Evolutionary conservation across 805 yeast genomes (phyloP).

Genomic region (Yarrowia sp.): DNA sequence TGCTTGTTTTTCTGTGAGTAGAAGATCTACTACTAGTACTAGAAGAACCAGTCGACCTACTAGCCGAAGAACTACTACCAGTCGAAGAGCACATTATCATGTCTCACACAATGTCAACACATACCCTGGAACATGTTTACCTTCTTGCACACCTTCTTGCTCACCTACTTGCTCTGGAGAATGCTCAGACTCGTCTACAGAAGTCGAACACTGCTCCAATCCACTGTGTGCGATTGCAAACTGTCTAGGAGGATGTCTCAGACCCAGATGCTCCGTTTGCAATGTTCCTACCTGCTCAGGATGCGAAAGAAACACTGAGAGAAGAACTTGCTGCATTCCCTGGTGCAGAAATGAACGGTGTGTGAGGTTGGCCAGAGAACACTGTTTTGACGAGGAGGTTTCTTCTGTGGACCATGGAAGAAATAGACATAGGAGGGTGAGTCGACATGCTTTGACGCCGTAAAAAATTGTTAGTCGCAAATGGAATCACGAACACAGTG

Average conservation of each 20-base stretch:
- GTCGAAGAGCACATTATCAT: too few species aligned
- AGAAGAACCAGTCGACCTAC: neutral
- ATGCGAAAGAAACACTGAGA: too few species aligned
- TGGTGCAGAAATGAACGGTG: conserved; percentile 13
- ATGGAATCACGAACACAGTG: neutral
- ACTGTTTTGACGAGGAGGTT: neutral
- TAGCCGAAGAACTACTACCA: neutral
- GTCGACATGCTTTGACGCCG: conserved; percentile 5
- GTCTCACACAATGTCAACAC: too few species aligned
- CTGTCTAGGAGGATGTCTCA: neutral
- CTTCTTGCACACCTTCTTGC: neutral
- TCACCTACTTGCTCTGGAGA: neutral
- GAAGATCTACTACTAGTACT: neutral
- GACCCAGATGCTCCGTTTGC: neutral
- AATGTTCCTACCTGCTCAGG: neutral
- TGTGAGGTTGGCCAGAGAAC: conserved; percentile 1
- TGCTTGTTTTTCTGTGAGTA: too few species aligned
- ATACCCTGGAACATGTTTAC: neutral
- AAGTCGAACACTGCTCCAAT: too few species aligned
- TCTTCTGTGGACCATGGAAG: neutral
- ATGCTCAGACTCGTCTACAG: neutral
- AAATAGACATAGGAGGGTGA: neutral
- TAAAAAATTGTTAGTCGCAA: neutral
- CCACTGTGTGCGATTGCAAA: neutral
- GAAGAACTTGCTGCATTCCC: conserved; percentile 5